These are phyloP conservation scores for Henckelia pumila DNA, from an alignment of 257 asterid species.

Conservation along the genomic window DNA sequence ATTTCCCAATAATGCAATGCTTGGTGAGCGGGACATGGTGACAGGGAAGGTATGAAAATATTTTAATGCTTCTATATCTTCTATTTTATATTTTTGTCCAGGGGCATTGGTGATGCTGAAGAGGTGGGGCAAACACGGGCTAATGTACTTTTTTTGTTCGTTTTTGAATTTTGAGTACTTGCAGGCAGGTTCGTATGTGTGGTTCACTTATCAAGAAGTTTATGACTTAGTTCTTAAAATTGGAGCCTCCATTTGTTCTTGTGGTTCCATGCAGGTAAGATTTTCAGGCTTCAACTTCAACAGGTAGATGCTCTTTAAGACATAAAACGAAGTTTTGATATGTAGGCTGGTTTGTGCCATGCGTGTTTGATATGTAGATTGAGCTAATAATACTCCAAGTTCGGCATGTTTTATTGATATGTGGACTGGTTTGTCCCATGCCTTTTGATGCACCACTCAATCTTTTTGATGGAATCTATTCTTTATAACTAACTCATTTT, in stretches of 20 bases:
- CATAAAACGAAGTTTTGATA: no score
- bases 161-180: conserved; percentile 1
- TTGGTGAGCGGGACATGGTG: conserved; percentile 71
- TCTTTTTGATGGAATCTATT: no score
- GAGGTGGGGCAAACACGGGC: neutral
- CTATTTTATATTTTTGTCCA: neutral
- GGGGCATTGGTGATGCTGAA: neutral
- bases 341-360: no score
- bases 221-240: conserved; percentile 52
- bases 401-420: no score
- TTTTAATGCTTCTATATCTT: neutral
- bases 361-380: no score
- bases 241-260: conserved; percentile 57
- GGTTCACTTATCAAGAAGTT: conserved; percentile 70
- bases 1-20: conserved; percentile 57
- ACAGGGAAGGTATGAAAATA: conserved; percentile 48
- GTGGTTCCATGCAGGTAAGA: conserved; percentile 55
- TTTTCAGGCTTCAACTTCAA: neutral
- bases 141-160: neutral
- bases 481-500: no score
- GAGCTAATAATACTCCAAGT: no score
- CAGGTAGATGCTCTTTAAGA: no score
- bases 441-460: no score
- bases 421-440: no score
- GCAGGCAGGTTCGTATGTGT: conserved; percentile 64